A percentile compares a stretch with the other conserved stretches of the same genome.
Evolutionary conservation across 345 rosid species (phyloP).

Genomic region (Bruguiera sexangula): DNA sequence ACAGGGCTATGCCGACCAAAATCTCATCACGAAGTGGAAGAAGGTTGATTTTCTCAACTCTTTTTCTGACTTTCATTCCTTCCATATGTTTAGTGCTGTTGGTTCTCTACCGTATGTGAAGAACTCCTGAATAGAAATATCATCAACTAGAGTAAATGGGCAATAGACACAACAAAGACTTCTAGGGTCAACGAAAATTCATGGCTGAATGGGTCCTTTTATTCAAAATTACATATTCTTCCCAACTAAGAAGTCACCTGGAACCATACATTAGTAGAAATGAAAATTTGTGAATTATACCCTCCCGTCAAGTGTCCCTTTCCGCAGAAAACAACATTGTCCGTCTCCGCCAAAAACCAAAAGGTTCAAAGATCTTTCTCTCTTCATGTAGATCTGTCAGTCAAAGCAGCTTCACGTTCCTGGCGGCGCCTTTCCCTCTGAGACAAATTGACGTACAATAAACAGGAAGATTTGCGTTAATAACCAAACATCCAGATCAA

Average conservation of each 20-base stretch:
- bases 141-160: background rate
- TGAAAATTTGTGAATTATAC: no score
- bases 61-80: background rate
- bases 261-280: no score
- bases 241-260: no score
- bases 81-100: background rate
- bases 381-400: background rate
- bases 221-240: no score
- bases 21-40: conserved; percentile 72
- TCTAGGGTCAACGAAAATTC: no score
- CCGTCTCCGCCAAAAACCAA: background rate
- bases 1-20: conserved; percentile 63
- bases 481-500: background rate
- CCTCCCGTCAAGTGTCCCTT: no score
- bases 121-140: no score
- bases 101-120: background rate
- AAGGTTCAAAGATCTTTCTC: conserved; percentile 1
- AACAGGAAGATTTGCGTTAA: background rate
- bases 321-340: no score
- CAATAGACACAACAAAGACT: no score
- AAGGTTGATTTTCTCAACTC: conserved; percentile 26
- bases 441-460: background rate
- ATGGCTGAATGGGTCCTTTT: no score
- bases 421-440: conserved; percentile 16
- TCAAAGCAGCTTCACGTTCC: conserved; percentile 32